Conservation (phyloP, 1,139 yeast genomes). For the Magnusiomyces suaveolens region DNA sequence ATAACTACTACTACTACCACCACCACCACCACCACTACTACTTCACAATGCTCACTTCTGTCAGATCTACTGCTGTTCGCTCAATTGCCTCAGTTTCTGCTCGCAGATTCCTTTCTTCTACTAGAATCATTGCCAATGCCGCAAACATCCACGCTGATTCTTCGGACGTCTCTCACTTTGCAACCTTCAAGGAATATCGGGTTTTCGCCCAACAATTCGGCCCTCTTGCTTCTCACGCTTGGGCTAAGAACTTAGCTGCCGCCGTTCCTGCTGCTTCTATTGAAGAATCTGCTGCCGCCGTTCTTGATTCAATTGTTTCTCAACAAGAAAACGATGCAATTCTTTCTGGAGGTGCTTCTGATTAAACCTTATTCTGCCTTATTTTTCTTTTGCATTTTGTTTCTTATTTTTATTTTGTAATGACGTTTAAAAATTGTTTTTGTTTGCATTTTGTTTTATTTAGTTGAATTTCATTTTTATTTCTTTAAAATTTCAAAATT, state of each 20-base stretch:
- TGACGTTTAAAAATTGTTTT: background rate
- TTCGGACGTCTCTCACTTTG: background rate
- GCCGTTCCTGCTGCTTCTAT: background rate
- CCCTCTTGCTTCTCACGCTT: background rate
- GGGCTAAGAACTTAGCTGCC: background rate
- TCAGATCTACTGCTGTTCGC: background rate
- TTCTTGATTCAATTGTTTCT: background rate
- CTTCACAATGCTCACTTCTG: background rate
- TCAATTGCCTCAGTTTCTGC: background rate
- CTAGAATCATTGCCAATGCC: background rate
- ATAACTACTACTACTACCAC: too few species aligned
- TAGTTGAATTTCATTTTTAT: too few species aligned
- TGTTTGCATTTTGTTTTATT: background rate
- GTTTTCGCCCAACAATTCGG: constrained; percentile 2
- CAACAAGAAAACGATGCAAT: background rate
- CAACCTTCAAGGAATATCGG: constrained; percentile 1
- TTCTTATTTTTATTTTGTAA: background rate
- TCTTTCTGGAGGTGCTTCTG: background rate
- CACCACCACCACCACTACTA: background rate
- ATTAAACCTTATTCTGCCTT: background rate
- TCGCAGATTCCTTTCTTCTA: background rate
- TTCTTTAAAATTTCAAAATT: too few species aligned
- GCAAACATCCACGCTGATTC: background rate
- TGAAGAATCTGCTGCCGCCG: background rate
- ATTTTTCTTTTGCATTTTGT: background rate